Evolutionary conservation across 495 filamentous ascomycete species (phyloP).

Genomic region (Penicillium coffeae): DNA sequence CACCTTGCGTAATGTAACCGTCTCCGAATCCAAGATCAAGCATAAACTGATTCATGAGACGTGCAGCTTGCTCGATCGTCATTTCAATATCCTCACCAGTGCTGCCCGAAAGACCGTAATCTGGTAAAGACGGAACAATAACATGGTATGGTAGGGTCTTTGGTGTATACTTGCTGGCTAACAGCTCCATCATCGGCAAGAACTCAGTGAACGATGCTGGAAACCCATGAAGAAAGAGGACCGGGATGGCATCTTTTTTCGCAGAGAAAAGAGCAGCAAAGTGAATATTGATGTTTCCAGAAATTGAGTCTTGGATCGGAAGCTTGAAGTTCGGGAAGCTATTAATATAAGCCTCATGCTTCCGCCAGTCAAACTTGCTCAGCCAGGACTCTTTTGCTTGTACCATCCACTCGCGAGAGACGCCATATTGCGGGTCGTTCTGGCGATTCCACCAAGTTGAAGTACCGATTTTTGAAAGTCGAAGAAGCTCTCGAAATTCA

Average conservation of each 20-base stretch:
- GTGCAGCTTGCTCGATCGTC: slow-evolving; percentile 27
- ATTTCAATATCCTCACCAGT: slow-evolving; percentile 37
- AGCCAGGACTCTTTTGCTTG: slow-evolving; percentile 15
- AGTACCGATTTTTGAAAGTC: slow-evolving; percentile 8
- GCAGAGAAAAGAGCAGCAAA: slow-evolving; percentile 53
- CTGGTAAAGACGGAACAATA: slow-evolving; percentile 54
- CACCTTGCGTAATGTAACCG: slow-evolving; percentile 56
- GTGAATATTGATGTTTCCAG: slow-evolving; percentile 42
- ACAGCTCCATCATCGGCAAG: slow-evolving; percentile 28
- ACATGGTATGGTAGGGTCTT: slow-evolving; percentile 54
- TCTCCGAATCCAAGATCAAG: slow-evolving; percentile 46
- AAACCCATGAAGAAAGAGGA: slow-evolving; percentile 52
- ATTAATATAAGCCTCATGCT: slow-evolving; percentile 51
- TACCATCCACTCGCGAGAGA: slow-evolving; percentile 12
- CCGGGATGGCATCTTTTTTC: slow-evolving; percentile 48
- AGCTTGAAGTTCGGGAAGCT: slow-evolving; percentile 52
- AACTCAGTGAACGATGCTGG: slow-evolving; percentile 33
- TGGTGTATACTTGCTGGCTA: slow-evolving; percentile 45
- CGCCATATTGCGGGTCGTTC: slow-evolving; percentile 2
- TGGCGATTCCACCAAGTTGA: slow-evolving; percentile 12
- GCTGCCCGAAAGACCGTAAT: slow-evolving; percentile 46
- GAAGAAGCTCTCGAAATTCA: slow-evolving; percentile 5
- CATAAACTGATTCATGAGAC: slow-evolving; percentile 52
- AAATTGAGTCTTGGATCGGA: slow-evolving; percentile 31
- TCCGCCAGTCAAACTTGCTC: slow-evolving; percentile 27